A percentile compares a stretch with the other conserved stretches of the same genome.
Evolutionary conservation across 495 filamentous ascomycete genomes (phyloP).

Genomic region (Aspergillus nidulans): DNA sequence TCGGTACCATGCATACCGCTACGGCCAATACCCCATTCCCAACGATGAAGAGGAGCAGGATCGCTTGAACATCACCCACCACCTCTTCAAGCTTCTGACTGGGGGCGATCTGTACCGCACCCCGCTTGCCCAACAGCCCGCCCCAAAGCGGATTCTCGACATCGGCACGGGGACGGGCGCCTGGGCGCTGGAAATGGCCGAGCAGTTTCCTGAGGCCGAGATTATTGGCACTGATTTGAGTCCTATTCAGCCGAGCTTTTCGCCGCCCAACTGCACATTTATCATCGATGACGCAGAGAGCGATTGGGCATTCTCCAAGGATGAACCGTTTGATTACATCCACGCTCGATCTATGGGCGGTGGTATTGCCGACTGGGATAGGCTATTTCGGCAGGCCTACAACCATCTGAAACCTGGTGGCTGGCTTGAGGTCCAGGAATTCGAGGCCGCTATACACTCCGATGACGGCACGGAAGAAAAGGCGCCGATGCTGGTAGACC

Average conservation of each 20-base stretch:
- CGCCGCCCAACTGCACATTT: slow-evolving; percentile 46
- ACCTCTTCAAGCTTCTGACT: slow-evolving; percentile 47
- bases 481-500: slow-evolving; percentile 23
- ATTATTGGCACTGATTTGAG: slow-evolving; percentile 63
- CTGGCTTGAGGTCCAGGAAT: slow-evolving; percentile 55
- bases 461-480: slow-evolving; percentile 36
- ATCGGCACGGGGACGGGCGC: slow-evolving; percentile 56
- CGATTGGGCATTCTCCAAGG: slow-evolving; percentile 43
- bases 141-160: slow-evolving; percentile 36
- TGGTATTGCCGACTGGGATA: slow-evolving; percentile 42
- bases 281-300: slow-evolving; percentile 48
- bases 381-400: slow-evolving; percentile 31
- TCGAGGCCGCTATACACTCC: slow-evolving; percentile 29
- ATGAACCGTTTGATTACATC: slow-evolving; percentile 42
- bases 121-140: slow-evolving; percentile 31
- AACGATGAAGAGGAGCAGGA: slow-evolving; percentile 61
- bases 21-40: slow-evolving; percentile 53
- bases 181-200: slow-evolving; percentile 61
- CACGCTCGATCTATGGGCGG: slow-evolving; percentile 45
- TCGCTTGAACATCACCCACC: slow-evolving; percentile 64
- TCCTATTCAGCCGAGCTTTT: slow-evolving; percentile 49
- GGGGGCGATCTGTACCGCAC: slow-evolving; percentile 52
- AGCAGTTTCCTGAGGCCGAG: slow-evolving; percentile 50
- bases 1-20: slow-evolving; percentile 56
- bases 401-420: slow-evolving; percentile 48